Evolutionary conservation across 805 yeast genomes (phyloP), one percentile per base, ranked within the genome.

Genomic region (Millerozyma acaciae): DNA sequence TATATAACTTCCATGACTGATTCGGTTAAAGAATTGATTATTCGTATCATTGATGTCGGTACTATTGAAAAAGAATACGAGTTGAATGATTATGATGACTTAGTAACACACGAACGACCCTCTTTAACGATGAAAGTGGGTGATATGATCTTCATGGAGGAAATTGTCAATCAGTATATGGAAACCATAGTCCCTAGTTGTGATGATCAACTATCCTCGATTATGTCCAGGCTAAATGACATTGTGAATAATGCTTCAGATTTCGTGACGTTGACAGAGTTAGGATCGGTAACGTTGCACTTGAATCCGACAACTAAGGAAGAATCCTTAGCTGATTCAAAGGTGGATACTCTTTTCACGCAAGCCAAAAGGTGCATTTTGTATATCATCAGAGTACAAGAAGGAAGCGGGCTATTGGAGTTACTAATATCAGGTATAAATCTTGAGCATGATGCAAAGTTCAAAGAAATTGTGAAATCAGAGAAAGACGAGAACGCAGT

Each of bases 281-380:
- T 74, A 37, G 74, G 78, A 0, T 65, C 55, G 28, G 57, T 78
- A 26, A 75, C 78, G 3, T 61, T 85, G 33, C 75, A 70, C 33
- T 62, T 85, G 42, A 80, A 80, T 50, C 73, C 75, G 3, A 55
- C 68, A 4, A 57, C 71, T 1, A 65, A 65, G 40, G 70, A 72
- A 32, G 67, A 62, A 16, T 62, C 71, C 5, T 45, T 70, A 14
- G 65, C 65, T 5, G 85, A 82, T 33, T 72, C 78, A 1, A 80
- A 78, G 48, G 57, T 71, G 23, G 73, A 73, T 33, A 63, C 82
- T 5, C 58, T 85, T 19, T 64, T 81, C 47, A 72, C 86, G 33
- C 88, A 86, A 50, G 87, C 84, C 1, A 90, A 90, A 54, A 67
- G 95, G 41, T 82, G 88, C 44, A 62, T 89, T n/a, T 60, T 83